These are phyloP conservation scores for Phylloporus arenicola DNA, from an alignment of 768 basidiomycete species.

Conservation along the genomic window DNA sequence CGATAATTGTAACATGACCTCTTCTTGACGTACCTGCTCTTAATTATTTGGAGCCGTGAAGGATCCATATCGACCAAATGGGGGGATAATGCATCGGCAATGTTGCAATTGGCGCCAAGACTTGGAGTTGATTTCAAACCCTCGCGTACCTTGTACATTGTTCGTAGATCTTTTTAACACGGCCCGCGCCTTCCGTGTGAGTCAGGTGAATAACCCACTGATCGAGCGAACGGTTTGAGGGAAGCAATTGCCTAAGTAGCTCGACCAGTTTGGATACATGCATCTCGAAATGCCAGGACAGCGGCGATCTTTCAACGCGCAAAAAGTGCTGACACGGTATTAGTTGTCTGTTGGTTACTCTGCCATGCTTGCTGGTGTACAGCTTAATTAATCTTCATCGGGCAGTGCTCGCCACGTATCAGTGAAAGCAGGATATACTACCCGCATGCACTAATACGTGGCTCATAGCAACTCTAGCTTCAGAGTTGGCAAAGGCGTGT, in stretches of 20 bases:
- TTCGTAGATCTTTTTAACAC: background rate
- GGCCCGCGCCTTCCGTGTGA: conserved; percentile 6
- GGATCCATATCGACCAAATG: conserved; percentile 8
- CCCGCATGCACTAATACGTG: background rate
- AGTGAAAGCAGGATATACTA: background rate
- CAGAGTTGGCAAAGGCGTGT: background rate
- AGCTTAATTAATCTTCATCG: background rate
- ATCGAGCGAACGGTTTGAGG: background rate
- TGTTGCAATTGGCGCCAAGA: background rate
- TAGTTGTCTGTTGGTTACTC: background rate
- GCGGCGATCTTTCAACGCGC: background rate
- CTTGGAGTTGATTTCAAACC: background rate
- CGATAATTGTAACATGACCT: background rate
- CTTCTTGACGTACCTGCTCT: conserved; percentile 15
- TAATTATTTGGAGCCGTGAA: conserved; percentile 9
- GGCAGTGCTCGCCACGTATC: conserved; percentile 1
- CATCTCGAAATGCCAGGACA: background rate
- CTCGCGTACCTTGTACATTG: background rate
- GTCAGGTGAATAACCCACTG: background rate
- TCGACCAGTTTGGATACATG: background rate
- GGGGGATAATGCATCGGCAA: background rate
- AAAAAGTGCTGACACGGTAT: background rate
- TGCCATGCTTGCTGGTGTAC: background rate
- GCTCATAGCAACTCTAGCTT: conserved; percentile 4
- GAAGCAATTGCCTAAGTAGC: too few relatives aligned